These are phyloP conservation scores for Phaeotremella skinneri DNA, from an alignment of 768 basidiomycete genomes.

Conservation along the genomic window DNA sequence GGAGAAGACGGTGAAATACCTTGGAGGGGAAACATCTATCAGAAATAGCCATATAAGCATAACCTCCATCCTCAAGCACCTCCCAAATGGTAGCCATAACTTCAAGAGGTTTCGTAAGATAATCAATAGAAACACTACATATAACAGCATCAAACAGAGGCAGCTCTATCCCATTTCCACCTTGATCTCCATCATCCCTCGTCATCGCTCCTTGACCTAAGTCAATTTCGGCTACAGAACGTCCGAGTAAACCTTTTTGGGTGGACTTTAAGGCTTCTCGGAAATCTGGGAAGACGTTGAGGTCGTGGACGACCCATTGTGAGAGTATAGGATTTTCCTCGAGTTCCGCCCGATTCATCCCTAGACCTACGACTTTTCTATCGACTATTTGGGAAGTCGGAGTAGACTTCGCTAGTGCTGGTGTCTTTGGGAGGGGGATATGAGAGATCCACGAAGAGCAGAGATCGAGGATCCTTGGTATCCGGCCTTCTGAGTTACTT, in stretches of 20 bases:
- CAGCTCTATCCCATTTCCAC: no score
- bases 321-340: slow-evolving; percentile 25
- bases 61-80: slow-evolving; percentile 7
- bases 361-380: slow-evolving; percentile 28
- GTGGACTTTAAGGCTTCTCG: slow-evolving; percentile 1
- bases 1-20: slow-evolving; percentile 1
- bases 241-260: neutral
- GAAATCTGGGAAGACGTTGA: slow-evolving; percentile 21
- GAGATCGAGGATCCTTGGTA: slow-evolving; percentile 29
- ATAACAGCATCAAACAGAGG: slow-evolving; percentile 23
- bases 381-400: neutral
- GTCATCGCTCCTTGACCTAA: neutral
- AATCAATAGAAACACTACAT: slow-evolving; percentile 42
- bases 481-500: neutral
- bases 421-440: slow-evolving; percentile 21
- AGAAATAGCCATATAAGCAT: slow-evolving; percentile 30
- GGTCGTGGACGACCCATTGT: slow-evolving; percentile 24
- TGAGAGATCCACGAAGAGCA: slow-evolving; percentile 40
- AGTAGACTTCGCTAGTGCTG: slow-evolving; percentile 1
- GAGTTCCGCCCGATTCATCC: slow-evolving; percentile 33
- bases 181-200: neutral
- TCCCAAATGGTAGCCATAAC: slow-evolving; percentile 18
- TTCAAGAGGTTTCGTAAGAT: slow-evolving; percentile 30
- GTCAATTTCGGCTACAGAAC: neutral
- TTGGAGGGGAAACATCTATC: slow-evolving; percentile 43